Conservation (phyloP, 176 grass and related monocot genomes). For the Zea luxurians region DNA sequence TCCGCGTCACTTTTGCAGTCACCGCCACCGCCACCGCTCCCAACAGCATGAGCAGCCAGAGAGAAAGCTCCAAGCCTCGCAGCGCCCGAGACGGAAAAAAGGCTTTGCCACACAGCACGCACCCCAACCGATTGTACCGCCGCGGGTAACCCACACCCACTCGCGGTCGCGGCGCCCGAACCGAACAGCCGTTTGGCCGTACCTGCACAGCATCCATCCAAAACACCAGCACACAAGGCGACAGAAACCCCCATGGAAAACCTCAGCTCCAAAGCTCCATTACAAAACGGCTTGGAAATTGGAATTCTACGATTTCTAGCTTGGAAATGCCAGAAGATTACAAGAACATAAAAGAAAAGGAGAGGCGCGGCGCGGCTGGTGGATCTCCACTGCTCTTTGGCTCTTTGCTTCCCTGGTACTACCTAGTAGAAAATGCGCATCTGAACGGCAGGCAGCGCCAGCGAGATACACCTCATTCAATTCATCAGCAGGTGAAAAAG, state of each 20-base stretch:
- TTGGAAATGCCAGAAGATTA: neutral
- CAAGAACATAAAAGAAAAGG: neutral
- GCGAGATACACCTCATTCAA: neutral
- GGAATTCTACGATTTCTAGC: neutral
- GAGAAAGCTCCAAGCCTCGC: constrained; percentile 29
- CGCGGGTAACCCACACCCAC: neutral
- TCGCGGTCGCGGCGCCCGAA: too few relatives aligned
- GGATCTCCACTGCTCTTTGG: neutral
- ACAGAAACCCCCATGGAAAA: neutral
- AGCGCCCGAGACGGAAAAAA: constrained; percentile 2
- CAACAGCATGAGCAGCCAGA: neutral
- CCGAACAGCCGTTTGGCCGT: neutral
- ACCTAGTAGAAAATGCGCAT: constrained; percentile 46
- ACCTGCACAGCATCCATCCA: constrained; percentile 40
- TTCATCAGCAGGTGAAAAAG: neutral
- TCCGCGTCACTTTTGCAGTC: constrained; percentile 29
- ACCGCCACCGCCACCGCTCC: too few relatives aligned
- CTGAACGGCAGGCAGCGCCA: constrained; percentile 16
- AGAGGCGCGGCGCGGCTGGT: neutral
- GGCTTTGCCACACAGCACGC: neutral
- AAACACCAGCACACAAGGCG: constrained; percentile 36
- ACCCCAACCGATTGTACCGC: neutral
- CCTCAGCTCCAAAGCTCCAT: constrained; percentile 3
- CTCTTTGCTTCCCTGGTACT: neutral
- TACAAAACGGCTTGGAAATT: neutral